Evolutionary conservation across 306 rosid genomes (phyloP).

Genomic region (Aeschynomene evenia): DNA sequence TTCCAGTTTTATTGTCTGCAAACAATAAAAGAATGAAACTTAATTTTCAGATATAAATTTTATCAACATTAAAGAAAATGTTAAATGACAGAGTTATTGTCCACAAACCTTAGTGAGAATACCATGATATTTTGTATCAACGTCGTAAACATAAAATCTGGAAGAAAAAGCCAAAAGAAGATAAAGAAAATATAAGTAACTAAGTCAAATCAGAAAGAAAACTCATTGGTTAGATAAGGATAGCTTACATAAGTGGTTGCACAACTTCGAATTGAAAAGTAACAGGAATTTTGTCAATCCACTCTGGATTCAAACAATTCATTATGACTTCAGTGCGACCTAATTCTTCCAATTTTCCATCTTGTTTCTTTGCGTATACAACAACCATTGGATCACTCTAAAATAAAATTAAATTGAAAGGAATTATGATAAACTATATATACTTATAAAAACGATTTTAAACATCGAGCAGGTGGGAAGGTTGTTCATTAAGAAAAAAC

Average conservation of each 20-base stretch:
- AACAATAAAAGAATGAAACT: conserved; percentile 1
- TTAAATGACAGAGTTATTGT: neutral
- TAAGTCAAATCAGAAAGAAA: conserved; percentile 1
- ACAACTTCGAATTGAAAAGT: conserved; percentile 81
- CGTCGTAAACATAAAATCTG: conserved; percentile 77
- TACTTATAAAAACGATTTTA: neutral
- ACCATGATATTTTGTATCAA: conserved; percentile 66
- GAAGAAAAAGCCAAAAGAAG: conserved; percentile 5
- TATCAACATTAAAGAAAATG: neutral
- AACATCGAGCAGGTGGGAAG: neutral
- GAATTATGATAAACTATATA: neutral
- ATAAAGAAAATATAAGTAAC: neutral
- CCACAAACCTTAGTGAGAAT: conserved; percentile 65
- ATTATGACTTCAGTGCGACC: conserved; percentile 84
- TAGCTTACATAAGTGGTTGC: conserved; percentile 69
- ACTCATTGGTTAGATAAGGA: neutral
- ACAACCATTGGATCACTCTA: conserved; percentile 89
- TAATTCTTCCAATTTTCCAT: conserved; percentile 65
- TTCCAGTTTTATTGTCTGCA: conserved; percentile 59
- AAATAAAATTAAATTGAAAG: conserved; percentile 1
- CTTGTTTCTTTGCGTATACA: conserved; percentile 47
- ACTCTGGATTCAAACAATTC: conserved; percentile 66
- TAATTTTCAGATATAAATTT: neutral
- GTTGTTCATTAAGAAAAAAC: neutral
- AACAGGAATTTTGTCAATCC: conserved; percentile 70